These are phyloP conservation scores for Tilletia setariae DNA, from an alignment of 1,284 basidiomycete species.

Conservation along the genomic window DNA sequence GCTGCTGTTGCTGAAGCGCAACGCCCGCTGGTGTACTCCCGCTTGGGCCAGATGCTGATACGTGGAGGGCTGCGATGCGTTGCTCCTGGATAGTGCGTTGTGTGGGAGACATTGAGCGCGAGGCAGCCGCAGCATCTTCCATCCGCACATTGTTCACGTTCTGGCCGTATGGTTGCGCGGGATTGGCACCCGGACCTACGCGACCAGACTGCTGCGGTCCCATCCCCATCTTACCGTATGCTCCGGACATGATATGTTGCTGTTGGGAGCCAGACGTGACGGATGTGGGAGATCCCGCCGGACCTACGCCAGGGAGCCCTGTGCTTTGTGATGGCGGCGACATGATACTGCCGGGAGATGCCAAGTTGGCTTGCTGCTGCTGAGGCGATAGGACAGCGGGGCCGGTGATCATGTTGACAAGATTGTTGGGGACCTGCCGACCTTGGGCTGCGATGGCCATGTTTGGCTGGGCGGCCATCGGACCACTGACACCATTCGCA, in stretches of 20 bases:
- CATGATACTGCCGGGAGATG: slow-evolving; percentile 13
- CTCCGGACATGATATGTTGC: background rate
- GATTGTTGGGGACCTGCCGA: slow-evolving; percentile 9
- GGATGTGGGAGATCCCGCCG: slow-evolving; percentile 12
- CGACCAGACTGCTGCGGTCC: background rate
- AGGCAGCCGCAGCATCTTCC: background rate
- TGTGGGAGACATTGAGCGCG: slow-evolving; percentile 6
- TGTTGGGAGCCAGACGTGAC: slow-evolving; percentile 6
- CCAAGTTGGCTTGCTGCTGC: slow-evolving; percentile 8
- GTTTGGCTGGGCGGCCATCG: too few species aligned
- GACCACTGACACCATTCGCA: too few species aligned
- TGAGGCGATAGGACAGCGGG: slow-evolving; percentile 2
- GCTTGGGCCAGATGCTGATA: background rate
- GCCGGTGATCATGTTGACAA: slow-evolving; percentile 17
- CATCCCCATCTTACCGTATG: slow-evolving; percentile 4
- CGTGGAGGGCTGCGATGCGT: slow-evolving; percentile 5
- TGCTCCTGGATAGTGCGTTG: slow-evolving; percentile 15
- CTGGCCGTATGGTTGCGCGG: background rate
- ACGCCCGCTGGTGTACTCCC: background rate
- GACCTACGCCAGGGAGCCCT: background rate
- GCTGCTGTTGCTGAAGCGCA: slow-evolving; percentile 11
- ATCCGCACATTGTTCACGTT: background rate
- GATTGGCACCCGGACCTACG: background rate
- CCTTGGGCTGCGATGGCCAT: background rate
- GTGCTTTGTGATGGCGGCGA: slow-evolving; percentile 16